phyloP scores from a whole-genome alignment of 202 grass and related monocot genomes.

The Panicum virgatum region DNA sequence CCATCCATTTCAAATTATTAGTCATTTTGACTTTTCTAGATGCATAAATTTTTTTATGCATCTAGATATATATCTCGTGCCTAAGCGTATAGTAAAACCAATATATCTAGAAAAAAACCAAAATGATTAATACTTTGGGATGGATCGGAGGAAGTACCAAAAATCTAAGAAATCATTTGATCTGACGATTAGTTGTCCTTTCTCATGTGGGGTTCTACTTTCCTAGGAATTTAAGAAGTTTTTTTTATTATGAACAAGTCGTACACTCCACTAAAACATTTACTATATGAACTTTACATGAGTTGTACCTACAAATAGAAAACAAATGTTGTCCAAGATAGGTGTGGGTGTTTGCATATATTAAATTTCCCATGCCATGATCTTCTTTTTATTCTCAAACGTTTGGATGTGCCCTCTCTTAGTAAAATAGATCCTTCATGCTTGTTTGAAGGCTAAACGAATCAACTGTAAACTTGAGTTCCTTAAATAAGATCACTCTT shows the following conservation, averaged over 20 bases:
- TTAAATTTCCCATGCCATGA: background rate
- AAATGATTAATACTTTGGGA: no score
- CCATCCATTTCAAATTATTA: no score
- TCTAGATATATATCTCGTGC: no score
- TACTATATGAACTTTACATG: background rate
- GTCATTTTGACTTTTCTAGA: no score
- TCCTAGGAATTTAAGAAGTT: background rate
- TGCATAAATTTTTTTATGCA: no score
- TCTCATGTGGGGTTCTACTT: background rate
- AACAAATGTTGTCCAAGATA: background rate
- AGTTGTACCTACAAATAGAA: background rate
- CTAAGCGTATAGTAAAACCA: no score
- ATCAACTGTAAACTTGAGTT: no score
- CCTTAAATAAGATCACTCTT: background rate
- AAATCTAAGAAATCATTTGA: background rate
- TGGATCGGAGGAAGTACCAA: no score
- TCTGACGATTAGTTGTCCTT: background rate
- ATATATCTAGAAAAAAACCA: no score
- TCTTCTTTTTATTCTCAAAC: background rate
- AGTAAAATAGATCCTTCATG: background rate
- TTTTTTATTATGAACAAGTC: background rate
- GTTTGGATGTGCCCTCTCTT: background rate
- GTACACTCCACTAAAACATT: background rate
- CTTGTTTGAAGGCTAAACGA: background rate
- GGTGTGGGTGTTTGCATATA: background rate